Evolutionary conservation across 2,329 filamentous ascomycete genomes (phyloP).

Genomic region (Epichloe sp.): DNA sequence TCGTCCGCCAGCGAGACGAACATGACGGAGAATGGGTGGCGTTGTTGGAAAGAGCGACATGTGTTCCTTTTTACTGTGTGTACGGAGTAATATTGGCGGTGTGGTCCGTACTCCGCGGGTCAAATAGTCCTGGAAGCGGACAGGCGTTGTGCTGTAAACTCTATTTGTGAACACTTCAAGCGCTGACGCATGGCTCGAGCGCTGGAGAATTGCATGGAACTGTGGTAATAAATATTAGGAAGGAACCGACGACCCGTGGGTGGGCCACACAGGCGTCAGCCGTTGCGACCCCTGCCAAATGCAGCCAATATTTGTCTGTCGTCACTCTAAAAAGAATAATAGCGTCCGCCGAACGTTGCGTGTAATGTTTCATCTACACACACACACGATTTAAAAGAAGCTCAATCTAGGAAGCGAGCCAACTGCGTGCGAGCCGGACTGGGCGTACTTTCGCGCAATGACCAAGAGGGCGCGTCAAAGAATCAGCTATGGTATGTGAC

Average conservation of each 20-base stretch:
- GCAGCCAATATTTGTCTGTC: not conserved
- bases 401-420: not conserved
- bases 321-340: not conserved
- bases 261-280: too few relatives aligned
- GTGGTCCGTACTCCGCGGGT: not conserved
- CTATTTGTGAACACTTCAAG: not conserved
- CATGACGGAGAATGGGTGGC: not conserved
- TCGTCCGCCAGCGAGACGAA: not conserved
- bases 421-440: not conserved
- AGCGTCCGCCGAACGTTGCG: too few relatives aligned
- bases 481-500: conserved; percentile 50
- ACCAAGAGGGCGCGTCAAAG: conserved; percentile 56
- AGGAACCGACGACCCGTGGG: too few relatives aligned
- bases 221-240: too few relatives aligned
- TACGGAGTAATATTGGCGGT: not conserved
- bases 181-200: not conserved
- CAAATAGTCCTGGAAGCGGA: not conserved
- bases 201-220: too few relatives aligned
- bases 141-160: not conserved
- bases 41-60: conserved; percentile 1
- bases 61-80: not conserved
- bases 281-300: not conserved
- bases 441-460: conserved; percentile 26
- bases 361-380: too few relatives aligned
- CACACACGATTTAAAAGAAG: too few relatives aligned